Percentiles rank a stretch among this genome's conserved stretches.
phyloP scores from a whole-genome alignment of 352 stramenopile species.

The Phytophthora quininea region DNA sequence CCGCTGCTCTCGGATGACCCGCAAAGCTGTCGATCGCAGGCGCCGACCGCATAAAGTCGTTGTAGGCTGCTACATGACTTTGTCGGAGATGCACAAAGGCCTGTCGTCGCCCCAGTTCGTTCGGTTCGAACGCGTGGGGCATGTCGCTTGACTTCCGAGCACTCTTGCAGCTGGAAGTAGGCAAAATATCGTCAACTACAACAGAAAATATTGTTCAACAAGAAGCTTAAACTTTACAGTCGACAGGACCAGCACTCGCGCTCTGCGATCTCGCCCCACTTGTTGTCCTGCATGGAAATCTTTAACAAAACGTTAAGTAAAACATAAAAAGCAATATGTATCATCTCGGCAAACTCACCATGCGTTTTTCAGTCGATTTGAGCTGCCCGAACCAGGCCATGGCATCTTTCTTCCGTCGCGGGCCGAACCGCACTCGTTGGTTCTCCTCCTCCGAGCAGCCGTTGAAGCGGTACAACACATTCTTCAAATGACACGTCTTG shows the following conservation, averaged over 20 bases:
- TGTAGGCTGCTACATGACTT: constrained; percentile 60
- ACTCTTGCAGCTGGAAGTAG: constrained; percentile 55
- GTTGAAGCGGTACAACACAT: constrained; percentile 80
- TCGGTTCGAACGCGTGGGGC: constrained; percentile 66
- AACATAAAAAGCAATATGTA: too few relatives aligned
- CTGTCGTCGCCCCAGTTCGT: constrained; percentile 60
- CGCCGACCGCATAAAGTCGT: constrained; percentile 54
- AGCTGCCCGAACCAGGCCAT: constrained; percentile 76
- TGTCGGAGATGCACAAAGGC: constrained; percentile 71
- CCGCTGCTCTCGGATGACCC: not conserved
- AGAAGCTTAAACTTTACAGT: too few relatives aligned
- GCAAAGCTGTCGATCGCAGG: constrained; percentile 33
- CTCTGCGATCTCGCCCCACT: constrained; percentile 83
- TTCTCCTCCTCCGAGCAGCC: constrained; percentile 78
- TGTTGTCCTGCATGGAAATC: constrained; percentile 89
- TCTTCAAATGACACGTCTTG: constrained; percentile 82
- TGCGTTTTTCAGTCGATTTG: constrained; percentile 87
- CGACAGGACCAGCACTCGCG: constrained; percentile 77
- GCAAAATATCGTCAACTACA: constrained; percentile 1
- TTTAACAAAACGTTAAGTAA: too few relatives aligned
- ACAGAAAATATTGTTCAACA: not conserved
- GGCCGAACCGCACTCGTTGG: constrained; percentile 72
- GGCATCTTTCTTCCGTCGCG: constrained; percentile 73
- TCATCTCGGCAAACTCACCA: too few relatives aligned
- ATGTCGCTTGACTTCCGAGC: constrained; percentile 48